These are phyloP conservation scores for Trifolium dubium DNA, from an alignment of 306 rosid species.

Conservation along the genomic window DNA sequence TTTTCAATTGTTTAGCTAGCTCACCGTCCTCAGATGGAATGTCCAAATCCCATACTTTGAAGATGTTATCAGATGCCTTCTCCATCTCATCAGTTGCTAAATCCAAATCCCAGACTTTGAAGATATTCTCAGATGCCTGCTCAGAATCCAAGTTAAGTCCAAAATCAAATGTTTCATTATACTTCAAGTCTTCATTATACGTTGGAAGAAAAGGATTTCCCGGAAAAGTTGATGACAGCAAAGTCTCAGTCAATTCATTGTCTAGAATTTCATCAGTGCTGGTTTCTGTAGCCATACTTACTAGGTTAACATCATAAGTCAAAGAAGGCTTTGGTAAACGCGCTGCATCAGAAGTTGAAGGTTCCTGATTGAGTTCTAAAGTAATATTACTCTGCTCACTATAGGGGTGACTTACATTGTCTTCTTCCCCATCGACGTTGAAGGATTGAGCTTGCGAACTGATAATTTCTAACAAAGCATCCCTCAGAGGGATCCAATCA, in stretches of 20 bases:
- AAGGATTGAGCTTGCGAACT: constrained; percentile 47
- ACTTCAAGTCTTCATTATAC: constrained; percentile 55
- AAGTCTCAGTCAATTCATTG: constrained; percentile 27
- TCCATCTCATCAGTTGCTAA: constrained; percentile 44
- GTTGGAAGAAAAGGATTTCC: constrained; percentile 79
- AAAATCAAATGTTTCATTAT: constrained; percentile 31
- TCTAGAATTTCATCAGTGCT: constrained; percentile 34
- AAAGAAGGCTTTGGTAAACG: constrained; percentile 32
- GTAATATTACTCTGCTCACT: constrained; percentile 24
- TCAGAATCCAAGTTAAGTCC: constrained; percentile 45
- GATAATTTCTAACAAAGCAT: constrained; percentile 66
- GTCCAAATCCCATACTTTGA: constrained; percentile 77
- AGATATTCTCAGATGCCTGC: constrained; percentile 54
- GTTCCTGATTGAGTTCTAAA: constrained; percentile 32
- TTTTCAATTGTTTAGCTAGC: constrained; percentile 59
- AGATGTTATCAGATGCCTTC: constrained; percentile 54
- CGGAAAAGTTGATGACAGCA: constrained; percentile 43
- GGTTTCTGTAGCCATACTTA: constrained; percentile 36
- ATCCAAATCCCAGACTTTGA: constrained; percentile 68
- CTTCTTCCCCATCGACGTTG: constrained; percentile 33
- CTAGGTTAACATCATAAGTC: constrained; percentile 27
- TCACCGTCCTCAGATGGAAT: constrained; percentile 67
- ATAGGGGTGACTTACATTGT: constrained; percentile 39
- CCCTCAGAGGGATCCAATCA: constrained; percentile 58
- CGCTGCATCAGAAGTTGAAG: constrained; percentile 34